Base-by-base conservation (phyloP, 495 filamentous ascomycete genomes). In the Melanomma pulvis-pyrius region DNA sequence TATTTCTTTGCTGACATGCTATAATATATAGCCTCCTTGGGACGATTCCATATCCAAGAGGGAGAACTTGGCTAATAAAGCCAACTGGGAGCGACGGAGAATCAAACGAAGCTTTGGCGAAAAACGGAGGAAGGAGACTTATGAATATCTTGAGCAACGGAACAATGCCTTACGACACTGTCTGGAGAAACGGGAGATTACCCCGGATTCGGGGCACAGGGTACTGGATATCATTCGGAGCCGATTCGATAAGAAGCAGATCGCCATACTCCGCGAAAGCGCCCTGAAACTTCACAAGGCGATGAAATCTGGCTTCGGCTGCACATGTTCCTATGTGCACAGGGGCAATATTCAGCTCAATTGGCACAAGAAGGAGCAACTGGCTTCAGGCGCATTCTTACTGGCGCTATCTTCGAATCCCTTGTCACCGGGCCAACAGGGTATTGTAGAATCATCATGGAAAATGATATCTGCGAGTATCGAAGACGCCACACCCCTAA, bases 131-230 rank as follows among this genome's bases (percentile, higher is more conserved):
- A 28, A 60, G 15, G 30, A 46, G 11, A 50, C 61, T 17, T 28
- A 53, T 12, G 30, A n/a, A 17, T 21, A 66, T 32, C 47, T 66
- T 1, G 54, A 66, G 28, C 11, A 25, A 12, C 59, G 63, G 63
- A 66, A 66, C 30, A 59, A 28, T 24, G 63, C 55, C 12, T 32
- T 66, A 0, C 24, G 36, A 21, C 59, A 59, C n/a, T 66, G 63
- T 30, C 46, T 66, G 11, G 54, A 66, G 44, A 59, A 59, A 15
- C 53, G 47, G 22, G 63, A 66, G 46, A 34, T 56, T 4, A 17
- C 41, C 12, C 7, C 63, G 2, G 63, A 66, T 26, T 47, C 39
- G 1, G 44, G 52, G 47, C 21, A 66, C 28, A 22, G 41, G 1
- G 41, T 52, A 12, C 26, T 66, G 12, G 48, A 59, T 22, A 25